Evolutionary conservation across 306 rosid species (phyloP).

Genomic region (Vigna mungo): DNA sequence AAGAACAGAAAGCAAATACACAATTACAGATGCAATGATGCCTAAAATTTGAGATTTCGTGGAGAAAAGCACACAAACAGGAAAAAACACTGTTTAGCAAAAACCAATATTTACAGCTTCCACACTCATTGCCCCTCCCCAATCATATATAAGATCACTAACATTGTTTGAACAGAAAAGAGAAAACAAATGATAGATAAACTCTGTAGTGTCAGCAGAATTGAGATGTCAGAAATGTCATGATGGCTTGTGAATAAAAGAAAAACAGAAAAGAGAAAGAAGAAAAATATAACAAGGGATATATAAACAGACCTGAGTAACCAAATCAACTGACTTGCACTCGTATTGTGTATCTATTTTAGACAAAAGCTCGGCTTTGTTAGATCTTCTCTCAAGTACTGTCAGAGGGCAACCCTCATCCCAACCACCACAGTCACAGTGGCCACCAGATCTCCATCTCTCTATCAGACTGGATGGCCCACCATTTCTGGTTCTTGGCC

Average conservation of each 20-base stretch:
- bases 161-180: slow-evolving; percentile 13
- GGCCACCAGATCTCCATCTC: slow-evolving; percentile 92
- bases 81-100: background rate
- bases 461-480: slow-evolving; percentile 91
- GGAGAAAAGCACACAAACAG: background rate
- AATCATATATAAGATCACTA: slow-evolving; percentile 16
- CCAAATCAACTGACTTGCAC: slow-evolving; percentile 70
- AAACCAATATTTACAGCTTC: slow-evolving; percentile 28
- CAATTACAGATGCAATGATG: background rate
- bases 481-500: slow-evolving; percentile 74
- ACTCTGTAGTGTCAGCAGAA: too few relatives aligned
- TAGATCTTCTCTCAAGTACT: slow-evolving; percentile 62
- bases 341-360: slow-evolving; percentile 58
- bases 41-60: background rate
- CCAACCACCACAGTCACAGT: slow-evolving; percentile 99
- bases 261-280: background rate
- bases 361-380: slow-evolving; percentile 49
- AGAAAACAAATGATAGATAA: too few relatives aligned
- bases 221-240: too few relatives aligned
- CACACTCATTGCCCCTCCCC: background rate
- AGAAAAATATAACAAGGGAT: background rate
- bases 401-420: slow-evolving; percentile 95
- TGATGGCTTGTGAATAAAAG: too few relatives aligned
- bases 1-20: background rate
- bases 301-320: slow-evolving; percentile 62